phyloP scores from a whole-genome alignment of 768 basidiomycete genomes.

The Xerocomellus chrysenteron region DNA sequence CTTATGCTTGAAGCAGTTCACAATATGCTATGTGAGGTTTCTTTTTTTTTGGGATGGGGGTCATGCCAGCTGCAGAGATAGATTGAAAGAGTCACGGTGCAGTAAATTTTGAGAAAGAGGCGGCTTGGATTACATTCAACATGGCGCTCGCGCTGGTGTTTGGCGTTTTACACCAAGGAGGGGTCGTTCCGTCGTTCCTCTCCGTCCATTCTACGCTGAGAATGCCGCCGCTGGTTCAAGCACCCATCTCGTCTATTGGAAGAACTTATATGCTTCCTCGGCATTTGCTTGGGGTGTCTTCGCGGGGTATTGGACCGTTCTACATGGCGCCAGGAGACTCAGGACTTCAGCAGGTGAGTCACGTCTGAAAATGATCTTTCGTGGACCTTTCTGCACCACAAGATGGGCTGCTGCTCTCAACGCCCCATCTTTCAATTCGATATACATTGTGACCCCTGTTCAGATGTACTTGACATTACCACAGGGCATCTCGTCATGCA shows the following conservation, averaged over 20 bases:
- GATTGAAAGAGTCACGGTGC: no score
- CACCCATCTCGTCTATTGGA: constrained; percentile 35
- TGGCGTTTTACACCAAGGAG: constrained; percentile 40
- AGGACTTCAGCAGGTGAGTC: constrained; percentile 19
- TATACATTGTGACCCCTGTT: constrained; percentile 33
- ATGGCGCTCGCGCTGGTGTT: constrained; percentile 30
- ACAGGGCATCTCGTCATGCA: constrained; percentile 18
- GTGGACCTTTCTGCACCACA: constrained; percentile 29
- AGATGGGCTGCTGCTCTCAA: constrained; percentile 19
- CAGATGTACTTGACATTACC: constrained; percentile 26
- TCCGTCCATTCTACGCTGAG: constrained; percentile 29
- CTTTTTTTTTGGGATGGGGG: no score
- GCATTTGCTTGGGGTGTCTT: constrained; percentile 32
- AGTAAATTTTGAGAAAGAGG: constrained; percentile 1
- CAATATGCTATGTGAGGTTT: no score
- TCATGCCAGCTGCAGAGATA: no score
- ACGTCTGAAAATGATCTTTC: constrained; percentile 17
- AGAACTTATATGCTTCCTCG: constrained; percentile 40
- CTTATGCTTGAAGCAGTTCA: no score
- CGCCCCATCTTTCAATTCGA: constrained; percentile 2
- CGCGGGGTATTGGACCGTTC: constrained; percentile 17
- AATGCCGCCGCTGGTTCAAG: not conserved
- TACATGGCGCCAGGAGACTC: not conserved
- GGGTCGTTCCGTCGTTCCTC: constrained; percentile 39
- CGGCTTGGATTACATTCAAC: constrained; percentile 31